Evolutionary conservation across 805 yeast species (phyloP), one percentile per base, ranked within the genome.

Genomic region (Hanseniaspora singularis): DNA sequence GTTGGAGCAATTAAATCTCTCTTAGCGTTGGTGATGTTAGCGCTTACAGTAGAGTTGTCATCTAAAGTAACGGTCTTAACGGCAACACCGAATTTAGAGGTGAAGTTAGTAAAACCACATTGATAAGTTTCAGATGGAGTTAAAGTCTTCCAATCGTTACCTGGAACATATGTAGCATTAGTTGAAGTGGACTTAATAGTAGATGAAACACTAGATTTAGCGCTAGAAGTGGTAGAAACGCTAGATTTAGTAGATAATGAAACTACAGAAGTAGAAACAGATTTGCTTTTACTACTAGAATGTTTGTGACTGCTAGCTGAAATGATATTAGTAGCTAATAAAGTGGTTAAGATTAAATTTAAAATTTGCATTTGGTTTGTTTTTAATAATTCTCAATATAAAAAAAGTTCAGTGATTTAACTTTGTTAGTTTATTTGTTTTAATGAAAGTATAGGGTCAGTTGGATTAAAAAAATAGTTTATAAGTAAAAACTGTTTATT

Each of bases 91-190:
- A 54, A 70, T 43, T 80, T 79, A 30, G 79, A 79, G 40, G 49
- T 40, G 32, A 68, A 51, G 30, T 76, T 65, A 31, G 66, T 51
- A 11, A 47, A 40, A 23, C 50, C 50, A 40, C 72, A 59, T 51
- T 70, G 67, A 28, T 71, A 60, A 49, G 73, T 61, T 37, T 66
- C 54, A 39, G 63, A 24, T 28, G 54, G 54, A 24, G 54, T 53
- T 14, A 53, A 43, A 23, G 54, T 51, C 16, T 24, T 27, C 50
- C 50, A 47, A 12, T 34, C 19, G n/a, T 74, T 74, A 50, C 77
- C 65, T 49, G 81, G 80, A 51, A 73, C 72, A 57, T 72, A 73
- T 44, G 81, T 81, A 30, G 77, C 78, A 46, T 57, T 54, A 20
- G 69, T 51, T 24, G 51, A 33, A 18, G 67, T 53, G 11, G 74